Base-by-base conservation (phyloP, 2,329 filamentous ascomycete genomes). In the Alternaria triticina region DNA sequence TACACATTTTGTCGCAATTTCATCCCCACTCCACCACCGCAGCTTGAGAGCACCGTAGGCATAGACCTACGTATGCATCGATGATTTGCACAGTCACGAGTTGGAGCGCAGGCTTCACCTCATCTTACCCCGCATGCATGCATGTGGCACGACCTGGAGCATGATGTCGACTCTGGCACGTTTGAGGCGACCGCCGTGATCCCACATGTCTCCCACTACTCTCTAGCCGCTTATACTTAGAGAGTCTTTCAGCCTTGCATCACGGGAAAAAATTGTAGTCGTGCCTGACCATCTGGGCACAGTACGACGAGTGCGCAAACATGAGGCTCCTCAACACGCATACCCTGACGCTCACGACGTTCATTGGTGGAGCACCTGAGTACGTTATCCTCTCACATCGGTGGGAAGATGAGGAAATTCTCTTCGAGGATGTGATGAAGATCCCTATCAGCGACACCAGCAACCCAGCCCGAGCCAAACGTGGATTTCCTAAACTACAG, bases 381-480 rank as follows among this genome's bases (percentile, higher is more conserved):
- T 64, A 69, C 43, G 67, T 50, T 2, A 69, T 69, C 13, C 59
- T 69, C n/a, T 67, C 67, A 10, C 67, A 67, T 54, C 64, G 58
- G 3, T 67, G 59, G 65, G 61, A 57, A 33, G 28, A 54, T 13
- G 61, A 65, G 13, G 67, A 69, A 30, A 33, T 65, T 49, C 55
- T 51, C 13, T 55, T 67, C 17, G 45, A 62, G 45, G 55, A 67
- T 28, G 33, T 62, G 15, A 23, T 43, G 13, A 58, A 58, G 6
- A 15, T 15, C 20, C 43, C 44, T 13, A 54, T 54, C 28, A 11
- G 45, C 17, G 6, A 40, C 28, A 8, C 3, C 6, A 17, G 13
- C 20, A 36, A n/a, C 17, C 28, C 28, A 33, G 49, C 49, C 17
- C 49, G n/a, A 23, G 11, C 49, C 27, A 36, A 36, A 33, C 13